Evolutionary conservation across 2,329 filamentous ascomycete genomes (phyloP), one percentile per base, ranked within the genome.

Genomic region (Trichoderma oligosporum): DNA sequence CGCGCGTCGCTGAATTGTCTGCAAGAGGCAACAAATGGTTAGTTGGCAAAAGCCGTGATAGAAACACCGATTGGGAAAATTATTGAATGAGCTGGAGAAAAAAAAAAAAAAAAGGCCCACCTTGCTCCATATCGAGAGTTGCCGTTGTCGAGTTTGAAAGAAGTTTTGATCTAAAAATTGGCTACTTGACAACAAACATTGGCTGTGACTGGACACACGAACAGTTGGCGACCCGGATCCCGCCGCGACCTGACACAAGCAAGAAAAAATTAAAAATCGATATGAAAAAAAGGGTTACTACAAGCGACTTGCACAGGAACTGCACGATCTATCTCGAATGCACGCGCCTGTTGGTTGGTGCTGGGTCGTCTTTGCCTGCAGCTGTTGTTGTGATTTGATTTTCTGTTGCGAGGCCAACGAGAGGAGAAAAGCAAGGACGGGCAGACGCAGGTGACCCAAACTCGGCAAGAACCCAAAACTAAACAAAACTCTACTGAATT

Each of bases 381-480:
- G 60, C 58, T 63, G 67, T 73, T 73, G 70, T 73, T 73, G 70
- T 73, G 66, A 65, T 73, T 73, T 73, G 68, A 71, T 70, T 72
- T 71, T 64, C 66, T 73, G 71, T 74, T 75, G 73, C 73, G 73
- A 73, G 73, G 73, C 71, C 72, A 74, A 74, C 72, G 70, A 68
- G 66, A 64, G 65, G 67, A 68, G 67, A 68, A 62, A 64, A 61
- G 58, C 67, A 68, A 61, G 62, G 62, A 55, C 58, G 61, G 62
- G 56, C 59, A 54, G 54, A 36, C 45, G 45, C 42, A 47, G 35
- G 49, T 41, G 48, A 36, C 47, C 49, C 36, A 33, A 44, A 56
- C 48, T 25, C 42, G 41, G 39, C 45, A 48, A 48, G 49, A 55
- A 20, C 31, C 41, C 31, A 47, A 35, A 56, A 29, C 53, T 46